phyloP scores from a whole-genome alignment of 257 asterid genomes.

The Agastache rugosa region DNA sequence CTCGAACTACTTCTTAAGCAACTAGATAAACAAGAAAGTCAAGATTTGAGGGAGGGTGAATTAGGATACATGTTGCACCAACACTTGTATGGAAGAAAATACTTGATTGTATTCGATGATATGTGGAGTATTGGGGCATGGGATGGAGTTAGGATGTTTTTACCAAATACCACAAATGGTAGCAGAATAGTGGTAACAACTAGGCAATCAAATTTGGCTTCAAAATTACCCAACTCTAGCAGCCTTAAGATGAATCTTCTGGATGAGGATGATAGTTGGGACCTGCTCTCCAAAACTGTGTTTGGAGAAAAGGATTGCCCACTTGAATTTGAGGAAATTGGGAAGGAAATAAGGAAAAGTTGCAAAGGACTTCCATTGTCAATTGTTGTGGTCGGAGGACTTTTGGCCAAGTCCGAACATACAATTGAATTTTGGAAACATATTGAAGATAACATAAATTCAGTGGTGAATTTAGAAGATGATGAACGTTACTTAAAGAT shows the following conservation, averaged over 20 bases:
- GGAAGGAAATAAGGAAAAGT: slow-evolving; percentile 19
- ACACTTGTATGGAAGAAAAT: slow-evolving; percentile 18
- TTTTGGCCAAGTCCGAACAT: slow-evolving; percentile 22
- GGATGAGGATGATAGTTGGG: slow-evolving; percentile 38
- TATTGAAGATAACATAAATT: neutral
- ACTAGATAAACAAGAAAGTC: neutral
- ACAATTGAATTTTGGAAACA: slow-evolving; percentile 9
- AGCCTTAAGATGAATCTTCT: slow-evolving; percentile 20
- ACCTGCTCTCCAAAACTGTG: slow-evolving; percentile 7
- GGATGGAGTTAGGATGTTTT: neutral
- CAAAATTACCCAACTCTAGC: neutral
- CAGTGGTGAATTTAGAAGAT: slow-evolving; percentile 11
- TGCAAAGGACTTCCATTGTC: slow-evolving; percentile 44
- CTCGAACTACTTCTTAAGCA: neutral
- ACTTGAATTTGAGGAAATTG: slow-evolving; percentile 19
- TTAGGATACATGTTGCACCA: slow-evolving; percentile 19
- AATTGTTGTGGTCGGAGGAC: slow-evolving; percentile 38
- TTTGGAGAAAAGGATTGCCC: slow-evolving; percentile 32
- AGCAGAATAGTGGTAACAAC: slow-evolving; percentile 36
- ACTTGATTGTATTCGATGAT: slow-evolving; percentile 32
- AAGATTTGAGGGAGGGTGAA: neutral
- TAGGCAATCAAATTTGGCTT: slow-evolving; percentile 20
- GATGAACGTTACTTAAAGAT: neutral
- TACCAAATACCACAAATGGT: slow-evolving; percentile 15
- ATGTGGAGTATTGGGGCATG: slow-evolving; percentile 25